These are phyloP conservation scores for Phoma sp. DNA, from an alignment of 2,329 filamentous ascomycete species.

Conservation along the genomic window DNA sequence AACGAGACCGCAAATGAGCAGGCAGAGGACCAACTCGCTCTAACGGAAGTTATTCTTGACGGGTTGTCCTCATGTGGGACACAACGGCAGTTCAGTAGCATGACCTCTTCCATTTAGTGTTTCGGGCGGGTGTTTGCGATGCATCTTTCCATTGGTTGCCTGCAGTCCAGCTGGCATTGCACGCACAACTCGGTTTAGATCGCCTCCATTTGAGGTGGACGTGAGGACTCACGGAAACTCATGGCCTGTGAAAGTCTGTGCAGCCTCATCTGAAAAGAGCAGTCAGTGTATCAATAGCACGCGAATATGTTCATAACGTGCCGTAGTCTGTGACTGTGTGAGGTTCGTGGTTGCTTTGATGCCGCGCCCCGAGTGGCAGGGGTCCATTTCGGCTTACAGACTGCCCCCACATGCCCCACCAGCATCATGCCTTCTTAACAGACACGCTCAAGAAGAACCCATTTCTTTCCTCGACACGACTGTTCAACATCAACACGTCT, in stretches of 20 bases:
- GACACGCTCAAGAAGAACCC: conserved; percentile 5
- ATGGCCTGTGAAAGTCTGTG: neutral
- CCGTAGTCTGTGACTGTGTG: neutral
- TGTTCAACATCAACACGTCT: conserved; percentile 33
- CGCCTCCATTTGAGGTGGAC: neutral
- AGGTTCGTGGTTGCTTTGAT: neutral
- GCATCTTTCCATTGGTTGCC: conserved; percentile 1
- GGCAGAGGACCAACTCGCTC: conserved; percentile 27
- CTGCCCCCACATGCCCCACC: conserved; percentile 8
- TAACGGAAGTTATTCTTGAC: conserved; percentile 12
- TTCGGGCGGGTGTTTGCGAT: conserved; percentile 2
- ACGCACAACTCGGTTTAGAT: neutral
- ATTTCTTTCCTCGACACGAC: conserved; percentile 19
- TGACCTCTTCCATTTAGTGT: neutral
- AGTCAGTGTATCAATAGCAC: neutral
- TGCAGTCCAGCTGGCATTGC: neutral
- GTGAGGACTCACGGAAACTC: neutral
- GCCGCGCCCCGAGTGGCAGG: neutral
- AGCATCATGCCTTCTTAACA: conserved; percentile 7
- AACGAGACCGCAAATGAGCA: conserved; percentile 2
- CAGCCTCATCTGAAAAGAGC: neutral
- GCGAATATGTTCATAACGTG: neutral
- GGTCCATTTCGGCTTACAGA: neutral
- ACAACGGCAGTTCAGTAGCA: conserved; percentile 9
- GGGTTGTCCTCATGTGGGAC: neutral